A percentile compares a stretch with the other conserved stretches of the same genome.
Conservation (phyloP, 768 basidiomycete genomes). For the Leccinum olivaceopallidum region DNA sequence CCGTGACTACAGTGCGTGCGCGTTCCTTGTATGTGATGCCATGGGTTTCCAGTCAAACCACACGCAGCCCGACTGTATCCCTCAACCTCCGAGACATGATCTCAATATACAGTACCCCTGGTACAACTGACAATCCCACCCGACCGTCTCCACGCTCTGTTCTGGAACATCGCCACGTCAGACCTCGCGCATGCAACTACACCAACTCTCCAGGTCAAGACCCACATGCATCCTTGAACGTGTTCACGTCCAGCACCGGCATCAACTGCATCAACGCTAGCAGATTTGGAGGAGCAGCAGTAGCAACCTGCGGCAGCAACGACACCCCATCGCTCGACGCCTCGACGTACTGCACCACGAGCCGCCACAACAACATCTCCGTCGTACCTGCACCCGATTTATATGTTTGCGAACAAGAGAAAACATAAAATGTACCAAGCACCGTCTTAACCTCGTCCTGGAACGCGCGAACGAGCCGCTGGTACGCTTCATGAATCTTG, state of each 20-base stretch:
- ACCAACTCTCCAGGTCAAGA: slow-evolving; percentile 48
- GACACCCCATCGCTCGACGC: slow-evolving; percentile 21
- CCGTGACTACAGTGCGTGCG: too few relatives aligned
- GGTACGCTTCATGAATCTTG: slow-evolving; percentile 69
- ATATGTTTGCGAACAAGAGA: not conserved
- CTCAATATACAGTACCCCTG: slow-evolving; percentile 61
- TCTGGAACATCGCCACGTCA: not conserved
- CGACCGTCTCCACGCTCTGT: slow-evolving; percentile 46
- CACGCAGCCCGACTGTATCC: slow-evolving; percentile 61
- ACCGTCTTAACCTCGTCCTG: slow-evolving; percentile 52
- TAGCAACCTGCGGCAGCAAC: not conserved
- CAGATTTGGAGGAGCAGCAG: slow-evolving; percentile 30
- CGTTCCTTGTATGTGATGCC: too few relatives aligned
- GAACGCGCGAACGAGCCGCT: slow-evolving; percentile 40
- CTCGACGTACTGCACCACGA: slow-evolving; percentile 63
- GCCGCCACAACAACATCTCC: slow-evolving; percentile 84
- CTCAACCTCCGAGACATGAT: slow-evolving; percentile 73
- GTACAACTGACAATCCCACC: slow-evolving; percentile 58
- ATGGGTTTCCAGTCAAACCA: too few relatives aligned
- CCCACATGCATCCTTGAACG: slow-evolving; percentile 58
- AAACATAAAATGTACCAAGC: slow-evolving; percentile 41
- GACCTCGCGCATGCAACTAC: not conserved
- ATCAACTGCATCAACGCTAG: slow-evolving; percentile 55
- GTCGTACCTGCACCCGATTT: slow-evolving; percentile 45
- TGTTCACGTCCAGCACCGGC: slow-evolving; percentile 54